These are phyloP conservation scores for Cyberlindnera japonica DNA, from an alignment of 805 yeast species.

Conservation along the genomic window DNA sequence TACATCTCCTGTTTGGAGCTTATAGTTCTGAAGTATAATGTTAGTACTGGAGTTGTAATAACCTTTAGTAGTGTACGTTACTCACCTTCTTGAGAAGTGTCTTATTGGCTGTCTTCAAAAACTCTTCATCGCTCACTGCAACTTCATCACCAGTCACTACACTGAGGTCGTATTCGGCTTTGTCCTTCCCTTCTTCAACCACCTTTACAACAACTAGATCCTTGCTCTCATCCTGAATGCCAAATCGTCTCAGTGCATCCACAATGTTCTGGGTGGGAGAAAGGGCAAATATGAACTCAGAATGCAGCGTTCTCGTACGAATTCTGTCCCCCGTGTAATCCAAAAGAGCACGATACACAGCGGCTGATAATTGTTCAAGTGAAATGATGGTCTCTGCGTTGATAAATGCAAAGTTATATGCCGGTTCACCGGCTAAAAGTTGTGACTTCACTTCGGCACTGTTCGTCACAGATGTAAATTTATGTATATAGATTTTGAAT, in stretches of 20 bases:
- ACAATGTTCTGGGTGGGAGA: constrained; percentile 68
- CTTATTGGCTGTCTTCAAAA: constrained; percentile 33
- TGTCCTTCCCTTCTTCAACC: constrained; percentile 21
- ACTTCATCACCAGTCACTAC: constrained; percentile 34
- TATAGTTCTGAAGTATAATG: constrained; percentile 16
- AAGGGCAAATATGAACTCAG: constrained; percentile 66
- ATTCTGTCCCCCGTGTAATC: constrained; percentile 45
- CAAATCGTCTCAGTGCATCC: constrained; percentile 70
- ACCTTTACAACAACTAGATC: constrained; percentile 53
- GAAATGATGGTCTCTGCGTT: constrained; percentile 57
- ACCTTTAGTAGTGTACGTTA: neutral
- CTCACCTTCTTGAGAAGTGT: constrained; percentile 30
- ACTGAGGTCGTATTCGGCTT: constrained; percentile 17
- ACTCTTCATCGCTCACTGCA: constrained; percentile 31
- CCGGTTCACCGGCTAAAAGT: constrained; percentile 41
- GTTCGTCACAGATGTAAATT: constrained; percentile 45
- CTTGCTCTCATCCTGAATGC: constrained; percentile 49
- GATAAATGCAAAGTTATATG: constrained; percentile 61
- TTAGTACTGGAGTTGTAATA: neutral
- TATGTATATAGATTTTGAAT: constrained; percentile 34
- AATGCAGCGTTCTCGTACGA: constrained; percentile 63
- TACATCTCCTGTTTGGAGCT: constrained; percentile 15
- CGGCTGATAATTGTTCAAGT: constrained; percentile 56
- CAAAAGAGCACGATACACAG: constrained; percentile 55
- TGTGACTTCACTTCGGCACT: constrained; percentile 41